Base-by-base conservation (phyloP, 1,284 basidiomycete genomes). In the Cryptococcus floricola region DNA sequence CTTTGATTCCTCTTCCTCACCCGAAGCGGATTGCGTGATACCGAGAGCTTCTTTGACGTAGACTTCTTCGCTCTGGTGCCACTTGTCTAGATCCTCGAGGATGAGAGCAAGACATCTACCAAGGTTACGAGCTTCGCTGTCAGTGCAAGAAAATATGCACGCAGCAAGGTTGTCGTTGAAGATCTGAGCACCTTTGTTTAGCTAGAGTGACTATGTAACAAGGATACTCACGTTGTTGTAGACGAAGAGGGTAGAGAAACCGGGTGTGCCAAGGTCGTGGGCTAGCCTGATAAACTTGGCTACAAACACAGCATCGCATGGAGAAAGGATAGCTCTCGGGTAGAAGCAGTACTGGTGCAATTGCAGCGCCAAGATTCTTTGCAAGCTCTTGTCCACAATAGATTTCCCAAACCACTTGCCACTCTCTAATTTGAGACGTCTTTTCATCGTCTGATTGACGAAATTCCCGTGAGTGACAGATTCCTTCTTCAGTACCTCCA, bases 301-400 rank as follows among this genome's bases (percentile, higher is more conserved):
- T 57, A 93, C 91, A 64, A 88, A 98, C 53, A 95, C 87, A 10
- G 96, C 96, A 74, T 98, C 96, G 82, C 93, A 91, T 0, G 94
- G 92, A 0, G 94, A 95, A 14, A 98, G 80, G 39, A 96, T 80
- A 57, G 89, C 90, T 31, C 96, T 86, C 3, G 96, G 95, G 68
- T 91, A 87, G 61, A 98, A 84, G 74, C 96, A 98, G 69, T 94
- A 85, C 70, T 97, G 91, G 54, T 75, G 71, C 4, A 77, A 56
- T 41, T 73, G 65, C 8, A 57, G 27, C 19, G 58, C 58, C 4
- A 68, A 52, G 13, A 50, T 23, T 38, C 57, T 37, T 44, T 63
- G 59, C 13, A 56, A 56, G 7, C 58, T 59, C 14, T 62, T 63
- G 37, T 66, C 62, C 8, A 61, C 56, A 43, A 68, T 65, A 5